Base-by-base conservation (phyloP, 2,329 filamentous ascomycete genomes). In the Blastomyces emzantsi region DNA sequence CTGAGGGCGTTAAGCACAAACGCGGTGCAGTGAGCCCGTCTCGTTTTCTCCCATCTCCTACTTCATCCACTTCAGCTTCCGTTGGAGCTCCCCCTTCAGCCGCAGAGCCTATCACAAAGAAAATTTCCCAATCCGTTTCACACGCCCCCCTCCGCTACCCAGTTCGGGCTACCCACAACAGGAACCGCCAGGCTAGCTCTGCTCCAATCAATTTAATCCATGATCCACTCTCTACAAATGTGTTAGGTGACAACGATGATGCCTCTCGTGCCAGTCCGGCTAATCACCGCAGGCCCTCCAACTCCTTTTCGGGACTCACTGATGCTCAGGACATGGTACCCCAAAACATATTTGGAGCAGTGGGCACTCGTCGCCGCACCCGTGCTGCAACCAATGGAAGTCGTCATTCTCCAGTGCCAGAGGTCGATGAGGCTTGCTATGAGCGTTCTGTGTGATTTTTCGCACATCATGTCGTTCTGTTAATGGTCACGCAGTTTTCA, bases 1-100 rank as follows among this genome's bases (percentile, higher is more conserved):
- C 57, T 49, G 66, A 66, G 60, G 66, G 66, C 19, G 62, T 66
- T 51, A 64, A 64, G 60, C 61, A 62, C 6, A 61, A 33, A 39
- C 17, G 22, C 28, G 33, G n/a, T 28, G 33, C 30, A 22, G 54
- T 36, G 22, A 59, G 19, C 11, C 13, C 7, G n/a, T 30, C 36
- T 28, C 41, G 8, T 43, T 22, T 25, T 28, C 22, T 30, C 47
- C 3, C 43, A 17, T 49, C 57, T 8, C 19, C 41, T 1, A n/a
- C 15, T 30, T 33, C 57, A 49, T 49, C 57, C 9, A 25, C 41
- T 30, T 60, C 39, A 13, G 15, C n/a, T 60, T 30, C 25, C 6
- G 19, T n/a, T 17, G 57, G 30, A 5, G 15, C 11, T 25, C n/a
- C 5, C 0, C 13, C 55, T 57, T 36, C 55, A 28, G 22, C 11